Percentiles rank a stretch among this genome's conserved stretches.
Evolutionary conservation across 345 rosid genomes (phyloP).

Genomic region (Gossypium arboreum): DNA sequence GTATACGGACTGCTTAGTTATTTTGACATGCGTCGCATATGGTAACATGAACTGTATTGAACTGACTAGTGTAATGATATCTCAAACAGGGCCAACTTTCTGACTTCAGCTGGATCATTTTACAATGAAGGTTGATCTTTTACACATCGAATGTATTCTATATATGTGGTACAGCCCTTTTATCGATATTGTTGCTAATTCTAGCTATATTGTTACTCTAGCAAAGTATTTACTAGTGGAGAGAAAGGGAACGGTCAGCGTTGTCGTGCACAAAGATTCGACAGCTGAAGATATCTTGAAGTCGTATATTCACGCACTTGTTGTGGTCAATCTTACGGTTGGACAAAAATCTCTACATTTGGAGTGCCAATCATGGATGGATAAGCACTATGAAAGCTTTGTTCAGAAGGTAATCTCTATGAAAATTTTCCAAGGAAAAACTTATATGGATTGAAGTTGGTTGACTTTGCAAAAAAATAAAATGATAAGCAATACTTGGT

Average conservation of each 20-base stretch:
- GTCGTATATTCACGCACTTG: conserved; percentile 73
- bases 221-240: conserved; percentile 65
- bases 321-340: conserved; percentile 36
- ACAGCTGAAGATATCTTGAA: conserved; percentile 57
- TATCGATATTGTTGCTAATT: not conserved
- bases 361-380: conserved; percentile 78
- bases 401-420: conserved; percentile 53
- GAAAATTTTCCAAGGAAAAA: not conserved
- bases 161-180: too few species aligned
- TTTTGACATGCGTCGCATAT: not conserved
- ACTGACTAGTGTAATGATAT: conserved; percentile 20
- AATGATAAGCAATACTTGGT: too few species aligned
- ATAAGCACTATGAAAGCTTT: conserved; percentile 53
- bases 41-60: not conserved
- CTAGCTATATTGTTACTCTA: conserved; percentile 23
- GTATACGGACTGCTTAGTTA: not conserved
- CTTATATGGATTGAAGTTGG: not conserved
- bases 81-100: conserved; percentile 45
- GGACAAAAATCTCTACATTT: conserved; percentile 22
- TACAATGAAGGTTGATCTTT: conserved; percentile 40
- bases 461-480: too few species aligned
- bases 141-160: not conserved
- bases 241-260: conserved; percentile 40
- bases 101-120: conserved; percentile 34
- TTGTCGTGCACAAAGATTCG: conserved; percentile 63